These are phyloP conservation scores for Mesostigma viride DNA, from an alignment of 139 green algal genomes.

Conservation along the genomic window DNA sequence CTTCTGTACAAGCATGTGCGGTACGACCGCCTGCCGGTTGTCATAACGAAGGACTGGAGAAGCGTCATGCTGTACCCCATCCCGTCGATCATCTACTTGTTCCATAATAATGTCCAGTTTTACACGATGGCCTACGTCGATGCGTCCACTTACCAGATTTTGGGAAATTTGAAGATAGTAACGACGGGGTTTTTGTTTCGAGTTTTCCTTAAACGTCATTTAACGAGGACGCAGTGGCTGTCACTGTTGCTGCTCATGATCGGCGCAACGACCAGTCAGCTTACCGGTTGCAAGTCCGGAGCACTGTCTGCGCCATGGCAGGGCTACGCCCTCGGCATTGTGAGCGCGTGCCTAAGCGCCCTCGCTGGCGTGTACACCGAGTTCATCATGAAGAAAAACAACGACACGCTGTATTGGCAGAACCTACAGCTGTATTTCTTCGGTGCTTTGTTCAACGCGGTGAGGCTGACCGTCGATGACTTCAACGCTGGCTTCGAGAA, in stretches of 20 bases:
- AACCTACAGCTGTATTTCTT: conserved; percentile 35
- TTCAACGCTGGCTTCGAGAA: not conserved
- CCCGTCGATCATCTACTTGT: conserved; percentile 48
- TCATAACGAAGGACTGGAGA: conserved; percentile 21
- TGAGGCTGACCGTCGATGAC: not conserved
- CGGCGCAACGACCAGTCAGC: too few species aligned
- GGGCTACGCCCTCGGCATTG: conserved; percentile 13
- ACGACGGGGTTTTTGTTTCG: conserved; percentile 49
- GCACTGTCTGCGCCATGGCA: not conserved
- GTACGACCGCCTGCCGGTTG: not conserved
- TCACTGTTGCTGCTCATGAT: too few species aligned
- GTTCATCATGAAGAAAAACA: conserved; percentile 26
- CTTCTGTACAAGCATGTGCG: conserved; percentile 25
- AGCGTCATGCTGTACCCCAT: conserved; percentile 40
- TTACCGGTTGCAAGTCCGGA: not conserved
- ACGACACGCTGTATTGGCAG: conserved; percentile 32
- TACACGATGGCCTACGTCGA: conserved; percentile 44
- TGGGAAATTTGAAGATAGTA: conserved; percentile 59
- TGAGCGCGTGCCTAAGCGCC: conserved; percentile 12
- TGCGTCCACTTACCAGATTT: conserved; percentile 50
- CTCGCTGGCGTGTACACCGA: conserved; percentile 30
- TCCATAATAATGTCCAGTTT: conserved; percentile 60
- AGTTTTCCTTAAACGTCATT: conserved; percentile 24
- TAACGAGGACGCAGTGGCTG: too few species aligned
- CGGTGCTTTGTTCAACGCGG: conserved; percentile 11